Base-by-base conservation (phyloP, 2,329 filamentous ascomycete genomes). In the Trichophyton rubrum region DNA sequence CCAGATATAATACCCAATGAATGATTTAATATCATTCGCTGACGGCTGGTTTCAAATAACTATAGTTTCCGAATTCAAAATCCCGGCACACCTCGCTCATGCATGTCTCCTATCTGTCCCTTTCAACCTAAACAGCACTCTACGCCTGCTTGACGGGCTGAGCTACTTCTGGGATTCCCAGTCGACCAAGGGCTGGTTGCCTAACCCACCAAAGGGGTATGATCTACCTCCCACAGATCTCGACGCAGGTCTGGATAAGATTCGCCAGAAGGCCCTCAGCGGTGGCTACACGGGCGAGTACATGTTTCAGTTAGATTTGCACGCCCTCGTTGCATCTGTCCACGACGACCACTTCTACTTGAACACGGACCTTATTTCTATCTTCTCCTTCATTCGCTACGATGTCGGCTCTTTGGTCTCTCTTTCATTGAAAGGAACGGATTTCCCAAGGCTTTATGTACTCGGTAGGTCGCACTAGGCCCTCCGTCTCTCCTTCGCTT, bases 331-430 rank as follows among this genome's bases (percentile, higher is more conserved):
- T 40, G 75, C 77, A 24, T 75, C 74, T 1, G 80, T 82, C 3
- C 83, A 87, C 64, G 85, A 89, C 67, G 83, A 84, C 1, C 86
- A 89, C 66, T 65, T 75, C 49, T 59, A 58, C 47, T 66, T 67
- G 35, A 33, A 58, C 5, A 61, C 68, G 4, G 66, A 65, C n/a
- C 65, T 67, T 13, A n/a, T 63, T 1, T 61, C 49, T 38, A 47
- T 64, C 20, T 83, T 85, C 56, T 70, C 74, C 6, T 82, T 79
- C 66, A 71, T 78, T 13, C 80, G 81, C 1, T 80, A 83, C 64
- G 73, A 78, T 4, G 74, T 84, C 66, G 76, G 74, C 7, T 74
- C 80, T 7, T 71, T 87, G 0, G 81, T 86, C 0, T 86, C 84
- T 0, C 77, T 86, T 8, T 86, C 83, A 1, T 64, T 72, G 3